Percentiles rank a stretch among this genome's conserved stretches.
Conservation (phyloP, 345 rosid genomes). For the Rhodamnia rubescens region DNA sequence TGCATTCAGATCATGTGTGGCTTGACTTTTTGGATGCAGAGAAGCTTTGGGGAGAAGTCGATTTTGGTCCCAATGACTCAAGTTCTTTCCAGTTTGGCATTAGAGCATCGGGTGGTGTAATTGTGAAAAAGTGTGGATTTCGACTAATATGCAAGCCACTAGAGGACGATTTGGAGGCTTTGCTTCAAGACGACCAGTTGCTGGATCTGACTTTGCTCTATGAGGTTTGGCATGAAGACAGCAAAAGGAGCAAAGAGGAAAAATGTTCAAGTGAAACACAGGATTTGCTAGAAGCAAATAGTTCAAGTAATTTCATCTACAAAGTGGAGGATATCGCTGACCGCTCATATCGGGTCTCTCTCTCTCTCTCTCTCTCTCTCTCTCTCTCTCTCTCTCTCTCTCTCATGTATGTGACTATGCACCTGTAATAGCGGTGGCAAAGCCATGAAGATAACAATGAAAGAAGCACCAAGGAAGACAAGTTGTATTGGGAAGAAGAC, state of each 20-base stretch:
- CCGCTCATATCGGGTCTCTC: too few relatives aligned
- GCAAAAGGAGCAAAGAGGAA: not conserved
- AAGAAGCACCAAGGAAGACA: too few relatives aligned
- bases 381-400: too few relatives aligned
- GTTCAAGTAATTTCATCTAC: too few relatives aligned
- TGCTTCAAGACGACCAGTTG: not conserved
- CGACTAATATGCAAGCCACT: not conserved
- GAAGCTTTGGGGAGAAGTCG: too few relatives aligned
- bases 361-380: too few relatives aligned
- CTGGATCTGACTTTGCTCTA: rapidly evolving
- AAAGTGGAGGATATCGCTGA: too few relatives aligned
- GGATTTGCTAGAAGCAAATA: too few relatives aligned
- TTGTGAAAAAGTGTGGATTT: not conserved
- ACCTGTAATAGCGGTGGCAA: not conserved
- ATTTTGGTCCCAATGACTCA: not conserved
- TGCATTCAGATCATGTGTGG: not conserved
- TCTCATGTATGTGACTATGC: not conserved
- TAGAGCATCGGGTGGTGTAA: rapidly evolving
- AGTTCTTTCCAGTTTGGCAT: not conserved
- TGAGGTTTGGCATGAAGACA: not conserved
- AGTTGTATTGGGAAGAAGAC: rapidly evolving
- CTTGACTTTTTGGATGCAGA: too few relatives aligned
- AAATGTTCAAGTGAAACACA: not conserved
- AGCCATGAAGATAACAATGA: not conserved
- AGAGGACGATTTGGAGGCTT: not conserved